These are phyloP conservation scores for Gossypium rotundifolium DNA, from an alignment of 345 rosid species.

Conservation along the genomic window DNA sequence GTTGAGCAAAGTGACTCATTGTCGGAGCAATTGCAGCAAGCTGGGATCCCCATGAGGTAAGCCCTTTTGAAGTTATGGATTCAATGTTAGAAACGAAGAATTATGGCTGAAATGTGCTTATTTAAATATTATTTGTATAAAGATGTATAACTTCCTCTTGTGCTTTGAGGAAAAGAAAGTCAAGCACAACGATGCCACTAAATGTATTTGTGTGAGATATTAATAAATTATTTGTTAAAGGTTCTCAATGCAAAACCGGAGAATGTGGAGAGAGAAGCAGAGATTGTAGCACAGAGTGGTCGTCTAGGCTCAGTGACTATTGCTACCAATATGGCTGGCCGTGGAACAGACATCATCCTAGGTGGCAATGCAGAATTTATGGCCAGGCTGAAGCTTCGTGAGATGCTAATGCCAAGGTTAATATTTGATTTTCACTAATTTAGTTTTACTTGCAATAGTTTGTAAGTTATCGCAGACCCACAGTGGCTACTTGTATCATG, in stretches of 20 bases:
- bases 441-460: slow-evolving; percentile 2
- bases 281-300: slow-evolving; percentile 98
- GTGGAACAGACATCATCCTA: slow-evolving; percentile 96
- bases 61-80: not conserved
- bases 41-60: slow-evolving; percentile 89
- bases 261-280: slow-evolving; percentile 99
- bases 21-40: slow-evolving; percentile 75
- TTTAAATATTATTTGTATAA: not conserved
- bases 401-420: slow-evolving; percentile 97
- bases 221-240: slow-evolving; percentile 35
- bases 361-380: slow-evolving; percentile 98
- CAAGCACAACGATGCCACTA: not conserved
- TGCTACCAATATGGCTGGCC: slow-evolving; percentile 99
- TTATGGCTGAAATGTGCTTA: not conserved
- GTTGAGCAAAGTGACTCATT: slow-evolving; percentile 97
- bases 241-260: slow-evolving; percentile 98
- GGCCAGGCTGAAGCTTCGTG: slow-evolving; percentile 96
- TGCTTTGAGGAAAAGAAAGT: not conserved
- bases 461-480: not conserved
- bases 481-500: not conserved
- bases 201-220: slow-evolving; percentile 5
- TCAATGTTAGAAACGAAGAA: not conserved
- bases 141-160: not conserved
- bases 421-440: slow-evolving; percentile 1
- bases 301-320: slow-evolving; percentile 96